phyloP scores from a whole-genome alignment of 1,139 yeast genomes.

The Scheffersomyces parashehatae region DNA sequence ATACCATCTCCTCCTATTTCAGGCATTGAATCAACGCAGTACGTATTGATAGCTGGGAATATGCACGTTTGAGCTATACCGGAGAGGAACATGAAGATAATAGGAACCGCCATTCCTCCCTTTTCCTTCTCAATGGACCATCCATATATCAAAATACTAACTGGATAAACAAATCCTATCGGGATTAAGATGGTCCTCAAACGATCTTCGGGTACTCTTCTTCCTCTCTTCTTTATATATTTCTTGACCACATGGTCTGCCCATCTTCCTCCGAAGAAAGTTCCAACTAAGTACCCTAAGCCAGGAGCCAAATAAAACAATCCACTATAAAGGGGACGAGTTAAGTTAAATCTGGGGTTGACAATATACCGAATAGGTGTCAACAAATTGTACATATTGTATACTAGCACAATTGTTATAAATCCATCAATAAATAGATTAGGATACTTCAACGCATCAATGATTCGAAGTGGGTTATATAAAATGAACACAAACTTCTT shows the following conservation, averaged over 20 bases:
- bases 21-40: constrained; percentile 58
- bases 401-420: constrained; percentile 27
- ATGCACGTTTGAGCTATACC: constrained; percentile 52
- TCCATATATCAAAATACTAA: constrained; percentile 47
- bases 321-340: constrained; percentile 47
- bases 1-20: constrained; percentile 53
- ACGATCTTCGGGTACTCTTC: constrained; percentile 53
- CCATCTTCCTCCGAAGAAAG: constrained; percentile 50
- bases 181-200: constrained; percentile 39
- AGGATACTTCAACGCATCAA: constrained; percentile 39
- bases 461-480: constrained; percentile 45
- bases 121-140: constrained; percentile 49
- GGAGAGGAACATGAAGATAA: constrained; percentile 45
- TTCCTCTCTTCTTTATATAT: constrained; percentile 43
- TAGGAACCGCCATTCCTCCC: constrained; percentile 58
- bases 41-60: constrained; percentile 53
- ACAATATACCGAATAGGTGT: constrained; percentile 57
- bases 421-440: constrained; percentile 47
- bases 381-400: constrained; percentile 50
- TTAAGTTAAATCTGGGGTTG: constrained; percentile 51
- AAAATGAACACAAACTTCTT: constrained; percentile 39
- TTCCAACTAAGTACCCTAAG: constrained; percentile 47
- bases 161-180: constrained; percentile 41
- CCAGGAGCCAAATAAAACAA: constrained; percentile 58
- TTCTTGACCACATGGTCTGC: constrained; percentile 48